These are phyloP conservation scores for Stevia rebaudiana DNA, from an alignment of 140 eudicot species.

Conservation along the genomic window DNA sequence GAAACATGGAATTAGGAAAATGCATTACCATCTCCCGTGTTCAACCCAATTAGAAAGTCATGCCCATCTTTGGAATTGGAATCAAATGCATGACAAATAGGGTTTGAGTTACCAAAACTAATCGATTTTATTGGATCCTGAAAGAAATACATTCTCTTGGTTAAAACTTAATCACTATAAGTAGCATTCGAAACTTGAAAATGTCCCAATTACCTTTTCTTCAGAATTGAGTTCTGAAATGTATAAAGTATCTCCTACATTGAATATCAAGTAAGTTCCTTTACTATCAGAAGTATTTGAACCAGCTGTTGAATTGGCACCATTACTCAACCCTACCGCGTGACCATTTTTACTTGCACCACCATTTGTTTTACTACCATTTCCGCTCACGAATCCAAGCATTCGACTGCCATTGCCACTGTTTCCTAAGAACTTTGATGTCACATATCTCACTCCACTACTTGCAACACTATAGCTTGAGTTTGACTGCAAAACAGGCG, in stretches of 20 bases:
- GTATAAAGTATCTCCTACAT: slow-evolving; percentile 71
- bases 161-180: slow-evolving; percentile 3
- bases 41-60: slow-evolving; percentile 71
- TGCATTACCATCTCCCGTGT: slow-evolving; percentile 69
- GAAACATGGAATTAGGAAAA: slow-evolving; percentile 1
- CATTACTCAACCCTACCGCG: slow-evolving; percentile 41
- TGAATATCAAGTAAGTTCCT: slow-evolving; percentile 75
- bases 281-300: slow-evolving; percentile 56
- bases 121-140: slow-evolving; percentile 82
- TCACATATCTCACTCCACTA: slow-evolving; percentile 76
- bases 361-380: slow-evolving; percentile 38
- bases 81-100: slow-evolving; percentile 80
- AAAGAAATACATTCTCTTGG: not conserved
- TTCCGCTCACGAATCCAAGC: slow-evolving; percentile 79
- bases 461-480: slow-evolving; percentile 59
- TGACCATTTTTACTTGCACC: slow-evolving; percentile 33
- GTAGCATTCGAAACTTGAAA: not conserved
- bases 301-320: slow-evolving; percentile 28
- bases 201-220: slow-evolving; percentile 53
- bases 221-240: slow-evolving; percentile 67
- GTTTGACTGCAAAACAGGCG: slow-evolving; percentile 39
- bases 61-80: slow-evolving; percentile 82
- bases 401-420: slow-evolving; percentile 64
- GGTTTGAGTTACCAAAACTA: slow-evolving; percentile 69
- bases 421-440: slow-evolving; percentile 69